A percentile compares a stretch with the other conserved stretches of the same genome.
Conservation (phyloP, 2,329 filamentous ascomycete species). For the Allantophomopsis cytisporea region DNA sequence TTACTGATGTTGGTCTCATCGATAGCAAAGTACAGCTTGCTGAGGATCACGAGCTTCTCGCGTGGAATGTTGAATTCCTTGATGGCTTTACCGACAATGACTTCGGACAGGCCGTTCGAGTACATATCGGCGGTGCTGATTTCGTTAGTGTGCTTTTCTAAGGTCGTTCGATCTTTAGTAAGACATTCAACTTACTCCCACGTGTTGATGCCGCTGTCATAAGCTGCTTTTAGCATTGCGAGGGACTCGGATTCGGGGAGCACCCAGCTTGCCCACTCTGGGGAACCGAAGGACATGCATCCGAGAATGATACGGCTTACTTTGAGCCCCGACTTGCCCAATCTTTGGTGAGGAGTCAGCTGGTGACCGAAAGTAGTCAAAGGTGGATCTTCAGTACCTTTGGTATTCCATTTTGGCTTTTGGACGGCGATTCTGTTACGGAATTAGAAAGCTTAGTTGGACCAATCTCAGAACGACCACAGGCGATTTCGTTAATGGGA, state of each 20-base stretch:
- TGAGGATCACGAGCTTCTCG: slow-evolving; percentile 24
- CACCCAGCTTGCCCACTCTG: slow-evolving; percentile 34
- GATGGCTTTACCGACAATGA: slow-evolving; percentile 29
- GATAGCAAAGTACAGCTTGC: slow-evolving; percentile 17
- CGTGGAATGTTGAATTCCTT: slow-evolving; percentile 40
- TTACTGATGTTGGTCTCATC: slow-evolving; percentile 29
- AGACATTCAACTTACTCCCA: slow-evolving; percentile 35
- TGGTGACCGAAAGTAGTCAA: no score
- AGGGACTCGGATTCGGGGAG: slow-evolving; percentile 38
- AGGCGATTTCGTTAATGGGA: no score
- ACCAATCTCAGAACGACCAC: no score
- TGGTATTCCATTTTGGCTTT: no score
- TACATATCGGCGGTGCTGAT: slow-evolving; percentile 35
- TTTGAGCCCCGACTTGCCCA: slow-evolving; percentile 45
- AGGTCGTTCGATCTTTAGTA: slow-evolving; percentile 35
- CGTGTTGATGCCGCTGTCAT: slow-evolving; percentile 45
- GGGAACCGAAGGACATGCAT: slow-evolving; percentile 43
- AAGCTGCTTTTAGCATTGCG: slow-evolving; percentile 45
- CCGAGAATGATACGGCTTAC: slow-evolving; percentile 48
- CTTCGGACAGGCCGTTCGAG: slow-evolving; percentile 30
- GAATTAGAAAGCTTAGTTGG: no score
- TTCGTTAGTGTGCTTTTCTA: slow-evolving; percentile 41
- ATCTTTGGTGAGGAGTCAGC: slow-evolving; percentile 3
- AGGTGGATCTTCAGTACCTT: no score
- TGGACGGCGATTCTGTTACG: no score